Conservation (phyloP, 2,329 filamentous ascomycete species). For the Cladosporium sp. region DNA sequence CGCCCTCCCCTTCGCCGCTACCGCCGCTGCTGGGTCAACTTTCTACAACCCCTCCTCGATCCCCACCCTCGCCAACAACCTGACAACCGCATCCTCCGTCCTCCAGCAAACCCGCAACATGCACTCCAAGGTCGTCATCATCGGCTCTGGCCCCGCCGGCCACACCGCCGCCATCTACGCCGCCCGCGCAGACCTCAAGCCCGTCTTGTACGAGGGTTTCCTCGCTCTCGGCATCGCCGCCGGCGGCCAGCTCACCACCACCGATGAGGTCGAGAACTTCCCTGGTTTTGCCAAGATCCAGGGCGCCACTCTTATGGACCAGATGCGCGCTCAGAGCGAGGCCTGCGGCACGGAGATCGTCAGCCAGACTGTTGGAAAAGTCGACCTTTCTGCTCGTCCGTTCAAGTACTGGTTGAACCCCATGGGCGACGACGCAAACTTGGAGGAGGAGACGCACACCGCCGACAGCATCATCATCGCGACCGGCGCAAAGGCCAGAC, state of each 20-base stretch:
- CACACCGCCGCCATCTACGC: constrained; percentile 98
- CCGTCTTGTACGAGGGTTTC: constrained; percentile 96
- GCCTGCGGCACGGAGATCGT: constrained; percentile 91
- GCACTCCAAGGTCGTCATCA: constrained; percentile 83
- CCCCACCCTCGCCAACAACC: constrained; percentile 20
- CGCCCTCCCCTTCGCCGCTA: constrained; percentile 66
- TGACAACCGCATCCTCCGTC: constrained; percentile 22
- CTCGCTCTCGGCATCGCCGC: constrained; percentile 94
- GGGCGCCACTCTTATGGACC: constrained; percentile 86
- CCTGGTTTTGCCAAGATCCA: constrained; percentile 91
- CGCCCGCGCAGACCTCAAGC: constrained; percentile 87
- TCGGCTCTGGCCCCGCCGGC: constrained; percentile 85
- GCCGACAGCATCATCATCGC: constrained; percentile 91
- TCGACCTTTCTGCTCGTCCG: constrained; percentile 78
- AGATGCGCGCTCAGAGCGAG: constrained; percentile 87
- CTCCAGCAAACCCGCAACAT: constrained; percentile 56
- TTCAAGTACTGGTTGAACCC: constrained; percentile 77
- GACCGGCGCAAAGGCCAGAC: constrained; percentile 85
- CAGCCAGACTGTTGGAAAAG: constrained; percentile 83
- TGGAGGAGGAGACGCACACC: constrained; percentile 69
- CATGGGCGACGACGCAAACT: constrained; percentile 74
- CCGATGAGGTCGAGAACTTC: constrained; percentile 97
- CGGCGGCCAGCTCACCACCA: constrained; percentile 94
- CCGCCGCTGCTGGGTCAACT: constrained; percentile 35
- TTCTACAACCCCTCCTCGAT: constrained; percentile 21